A percentile compares a stretch with the other conserved stretches of the same genome.
These are phyloP conservation scores for Leishmania martiniquensis DNA, from an alignment of 208 protist species.

Conservation along the genomic window DNA sequence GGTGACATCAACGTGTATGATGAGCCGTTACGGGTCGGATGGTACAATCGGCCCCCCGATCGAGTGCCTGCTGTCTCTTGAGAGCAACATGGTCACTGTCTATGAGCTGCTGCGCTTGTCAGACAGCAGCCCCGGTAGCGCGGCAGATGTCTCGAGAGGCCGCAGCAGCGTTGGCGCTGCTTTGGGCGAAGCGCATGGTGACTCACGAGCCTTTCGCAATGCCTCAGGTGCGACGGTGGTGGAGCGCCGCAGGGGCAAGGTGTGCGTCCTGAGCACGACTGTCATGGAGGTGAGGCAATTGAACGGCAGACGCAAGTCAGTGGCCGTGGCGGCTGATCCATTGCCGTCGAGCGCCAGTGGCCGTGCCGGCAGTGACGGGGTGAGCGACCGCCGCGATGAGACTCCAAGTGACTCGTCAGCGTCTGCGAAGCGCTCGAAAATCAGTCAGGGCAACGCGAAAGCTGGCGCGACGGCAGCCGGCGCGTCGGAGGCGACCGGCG, in stretches of 20 bases:
- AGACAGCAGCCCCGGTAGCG: constrained; percentile 2
- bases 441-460: background rate
- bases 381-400: background rate
- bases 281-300: constrained; percentile 43
- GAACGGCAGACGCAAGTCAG: constrained; percentile 23
- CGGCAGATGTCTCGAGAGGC: background rate
- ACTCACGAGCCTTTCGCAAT: constrained; percentile 14
- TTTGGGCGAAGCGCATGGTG: background rate
- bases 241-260: constrained; percentile 32
- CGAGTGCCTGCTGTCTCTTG: constrained; percentile 42
- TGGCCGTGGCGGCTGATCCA: background rate
- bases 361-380: background rate
- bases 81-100: constrained; percentile 34
- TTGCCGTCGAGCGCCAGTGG: no score
- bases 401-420: background rate
- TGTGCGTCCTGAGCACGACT: constrained; percentile 29
- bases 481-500: background rate
- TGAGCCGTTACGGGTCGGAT: constrained; percentile 41
- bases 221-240: constrained; percentile 19
- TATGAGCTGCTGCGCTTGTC: constrained; percentile 39
- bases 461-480: background rate
- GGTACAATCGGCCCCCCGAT: constrained; percentile 28
- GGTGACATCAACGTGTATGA: constrained; percentile 26
- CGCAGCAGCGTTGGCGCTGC: background rate
- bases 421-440: constrained; percentile 2